Evolutionary conservation across 768 basidiomycete genomes (phyloP), one percentile per base, ranked within the genome.

Genomic region (Boletus insuetus): DNA sequence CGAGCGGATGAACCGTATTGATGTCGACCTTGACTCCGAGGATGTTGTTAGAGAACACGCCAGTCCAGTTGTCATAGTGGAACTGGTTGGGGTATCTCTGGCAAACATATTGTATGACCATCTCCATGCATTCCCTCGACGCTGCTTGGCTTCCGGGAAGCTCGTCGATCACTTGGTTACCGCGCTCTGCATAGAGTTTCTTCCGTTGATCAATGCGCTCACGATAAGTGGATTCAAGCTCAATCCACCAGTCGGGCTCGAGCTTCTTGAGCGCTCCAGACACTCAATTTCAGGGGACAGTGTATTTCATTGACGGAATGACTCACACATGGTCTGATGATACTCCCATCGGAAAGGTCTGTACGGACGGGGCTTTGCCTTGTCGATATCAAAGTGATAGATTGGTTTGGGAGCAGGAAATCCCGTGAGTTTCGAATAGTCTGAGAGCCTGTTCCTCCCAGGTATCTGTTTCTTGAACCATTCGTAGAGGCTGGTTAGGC

Each of bases 71-170:
- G 42, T 78, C 61, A 31, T 76, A 71, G 9, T 66, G 59, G 60
- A 85, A 84, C 29, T 79, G 77, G 9, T 74, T 74, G 11, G 84
- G 82, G 59, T 83, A 84, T n/a, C 82, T 75, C 29, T 72, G 73
- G 42, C 79, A 83, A 40, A 85, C 66, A 58, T 77, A 84, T 57
- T 83, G 79, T 41, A 85, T 71, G 37, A 79, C 77, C 74, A 79
- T 82, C 53, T 81, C 75, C 74, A 80, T 75, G 51, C 82, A 74
- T 62, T 85, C 83, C 29, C 61, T 61, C 58, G 79, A 82, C 0
- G 80, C 81, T 0, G 51, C 61, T 58, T 78, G 77, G 53, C 79
- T 79, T 34, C 80, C 82, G 0, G 81, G 80, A 4, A 80, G 64
- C 5, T 71, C 72, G 52, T 79, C 73, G 17, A 84, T 53, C 11